phyloP scores from a whole-genome alignment of 305 asterid genomes.

The Plantago rigida region DNA sequence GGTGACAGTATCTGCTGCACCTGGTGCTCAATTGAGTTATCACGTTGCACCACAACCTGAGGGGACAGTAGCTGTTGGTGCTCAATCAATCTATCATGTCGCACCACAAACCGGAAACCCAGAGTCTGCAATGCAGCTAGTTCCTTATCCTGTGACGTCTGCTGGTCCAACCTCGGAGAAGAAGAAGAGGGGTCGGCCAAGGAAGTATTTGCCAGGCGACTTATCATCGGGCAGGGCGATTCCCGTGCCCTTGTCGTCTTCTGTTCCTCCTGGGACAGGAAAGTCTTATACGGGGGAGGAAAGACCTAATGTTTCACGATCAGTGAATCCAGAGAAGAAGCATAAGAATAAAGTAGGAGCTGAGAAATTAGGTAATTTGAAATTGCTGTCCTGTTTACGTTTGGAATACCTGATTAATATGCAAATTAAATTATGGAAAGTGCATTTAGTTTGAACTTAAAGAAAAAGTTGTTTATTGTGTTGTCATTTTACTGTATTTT shows the following conservation, averaged over 20 bases:
- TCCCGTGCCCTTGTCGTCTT: slow-evolving; percentile 38
- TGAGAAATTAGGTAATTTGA: slow-evolving; percentile 45
- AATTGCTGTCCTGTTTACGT: not conserved
- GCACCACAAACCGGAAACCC: slow-evolving; percentile 44
- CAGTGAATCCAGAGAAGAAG: slow-evolving; percentile 39
- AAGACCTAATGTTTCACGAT: slow-evolving; percentile 29
- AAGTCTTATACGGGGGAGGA: slow-evolving; percentile 29
- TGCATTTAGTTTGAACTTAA: not conserved
- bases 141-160: slow-evolving; percentile 24
- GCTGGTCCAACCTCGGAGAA: slow-evolving; percentile 36
- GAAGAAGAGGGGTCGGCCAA: slow-evolving; percentile 85
- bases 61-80: slow-evolving; percentile 35
- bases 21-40: slow-evolving; percentile 50
- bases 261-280: slow-evolving; percentile 41
- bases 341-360: slow-evolving; percentile 39
- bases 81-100: slow-evolving; percentile 52
- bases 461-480: not conserved
- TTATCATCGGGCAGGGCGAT: slow-evolving; percentile 31
- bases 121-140: slow-evolving; percentile 26
- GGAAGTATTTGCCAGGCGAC: slow-evolving; percentile 65
- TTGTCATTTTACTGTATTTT: no score
- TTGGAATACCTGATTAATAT: not conserved
- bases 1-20: slow-evolving; percentile 37
- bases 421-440: not conserved
- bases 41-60: slow-evolving; percentile 51